Percentiles rank a stretch among this genome's conserved stretches.
These are phyloP conservation scores for Aegle marmelos DNA, from an alignment of 345 rosid species.

Conservation along the genomic window DNA sequence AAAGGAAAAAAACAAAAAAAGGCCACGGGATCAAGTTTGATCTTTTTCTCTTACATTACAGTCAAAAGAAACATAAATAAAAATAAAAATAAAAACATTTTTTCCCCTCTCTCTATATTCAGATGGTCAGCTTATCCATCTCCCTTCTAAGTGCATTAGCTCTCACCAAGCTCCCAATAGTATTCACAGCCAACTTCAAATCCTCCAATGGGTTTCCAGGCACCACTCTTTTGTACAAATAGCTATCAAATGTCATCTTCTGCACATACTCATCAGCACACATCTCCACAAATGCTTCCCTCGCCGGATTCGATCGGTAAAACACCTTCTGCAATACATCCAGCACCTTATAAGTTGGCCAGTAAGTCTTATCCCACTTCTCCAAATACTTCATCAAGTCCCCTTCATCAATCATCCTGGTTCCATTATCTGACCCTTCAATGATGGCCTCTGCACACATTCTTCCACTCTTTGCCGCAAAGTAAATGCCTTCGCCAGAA, in stretches of 20 bases:
- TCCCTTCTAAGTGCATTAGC: conserved; percentile 88
- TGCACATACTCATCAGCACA: conserved; percentile 88
- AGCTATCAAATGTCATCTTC: conserved; percentile 95
- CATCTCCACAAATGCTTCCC: conserved; percentile 95
- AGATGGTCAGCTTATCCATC: conserved; percentile 75
- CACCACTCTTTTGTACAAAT: conserved; percentile 75
- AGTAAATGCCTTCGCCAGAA: conserved; percentile 89
- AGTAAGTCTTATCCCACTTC: conserved; percentile 94
- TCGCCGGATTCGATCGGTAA: conserved; percentile 82
- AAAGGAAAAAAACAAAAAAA: too few species aligned
- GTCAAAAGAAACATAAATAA: neutral
- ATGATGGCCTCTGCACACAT: conserved; percentile 93
- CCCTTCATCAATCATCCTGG: conserved; percentile 80
- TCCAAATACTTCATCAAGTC: conserved; percentile 90
- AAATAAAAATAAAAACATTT: too few species aligned
- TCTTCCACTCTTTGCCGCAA: conserved; percentile 93
- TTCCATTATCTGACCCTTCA: conserved; percentile 78
- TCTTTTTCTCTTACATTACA: neutral
- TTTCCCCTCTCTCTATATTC: conserved; percentile 9
- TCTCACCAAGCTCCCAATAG: conserved; percentile 92
- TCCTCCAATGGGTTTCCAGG: conserved; percentile 89
- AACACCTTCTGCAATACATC: conserved; percentile 87
- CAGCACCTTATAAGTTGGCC: conserved; percentile 91
- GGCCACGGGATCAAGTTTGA: neutral
- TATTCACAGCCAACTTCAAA: conserved; percentile 82